Conservation (phyloP, 441 rosid species). For the Pelargonium citronellum region DNA sequence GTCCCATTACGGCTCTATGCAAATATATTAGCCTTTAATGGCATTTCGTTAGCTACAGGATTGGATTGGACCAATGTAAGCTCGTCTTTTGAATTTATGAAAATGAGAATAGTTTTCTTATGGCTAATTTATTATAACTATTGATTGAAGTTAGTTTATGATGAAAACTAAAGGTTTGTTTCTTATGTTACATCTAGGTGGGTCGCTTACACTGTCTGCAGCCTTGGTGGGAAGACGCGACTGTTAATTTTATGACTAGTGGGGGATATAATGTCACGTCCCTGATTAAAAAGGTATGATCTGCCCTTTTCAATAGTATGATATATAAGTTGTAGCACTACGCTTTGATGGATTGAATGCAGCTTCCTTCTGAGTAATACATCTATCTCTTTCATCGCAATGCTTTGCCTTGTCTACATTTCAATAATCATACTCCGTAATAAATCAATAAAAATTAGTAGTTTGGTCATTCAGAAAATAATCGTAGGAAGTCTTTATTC, state of each 20-base stretch:
- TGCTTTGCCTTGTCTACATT: neutral
- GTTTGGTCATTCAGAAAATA: neutral
- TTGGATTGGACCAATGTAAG: constrained; percentile 64
- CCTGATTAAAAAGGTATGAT: constrained; percentile 45
- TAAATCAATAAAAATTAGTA: no score
- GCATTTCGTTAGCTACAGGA: constrained; percentile 39
- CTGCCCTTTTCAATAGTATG: neutral
- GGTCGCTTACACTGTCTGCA: constrained; percentile 59
- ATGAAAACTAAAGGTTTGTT: constrained; percentile 10
- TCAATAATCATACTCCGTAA: neutral
- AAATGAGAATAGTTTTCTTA: neutral
- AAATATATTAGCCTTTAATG: constrained; percentile 41
- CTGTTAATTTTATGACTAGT: constrained; percentile 51
- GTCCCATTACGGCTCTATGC: constrained; percentile 52
- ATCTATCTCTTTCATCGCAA: neutral
- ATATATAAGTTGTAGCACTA: neutral
- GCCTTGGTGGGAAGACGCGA: constrained; percentile 76
- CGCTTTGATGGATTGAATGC: neutral
- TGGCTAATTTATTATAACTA: neutral
- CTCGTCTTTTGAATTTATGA: neutral
- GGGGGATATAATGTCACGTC: constrained; percentile 59
- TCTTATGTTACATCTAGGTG: constrained; percentile 28
- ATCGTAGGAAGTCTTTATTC: no score
- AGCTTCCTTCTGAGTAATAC: neutral
- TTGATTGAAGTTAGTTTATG: constrained; percentile 6